A percentile compares a stretch with the other conserved stretches of the same genome.
Conservation (phyloP, 768 basidiomycete species). For the Mycena maculata region DNA sequence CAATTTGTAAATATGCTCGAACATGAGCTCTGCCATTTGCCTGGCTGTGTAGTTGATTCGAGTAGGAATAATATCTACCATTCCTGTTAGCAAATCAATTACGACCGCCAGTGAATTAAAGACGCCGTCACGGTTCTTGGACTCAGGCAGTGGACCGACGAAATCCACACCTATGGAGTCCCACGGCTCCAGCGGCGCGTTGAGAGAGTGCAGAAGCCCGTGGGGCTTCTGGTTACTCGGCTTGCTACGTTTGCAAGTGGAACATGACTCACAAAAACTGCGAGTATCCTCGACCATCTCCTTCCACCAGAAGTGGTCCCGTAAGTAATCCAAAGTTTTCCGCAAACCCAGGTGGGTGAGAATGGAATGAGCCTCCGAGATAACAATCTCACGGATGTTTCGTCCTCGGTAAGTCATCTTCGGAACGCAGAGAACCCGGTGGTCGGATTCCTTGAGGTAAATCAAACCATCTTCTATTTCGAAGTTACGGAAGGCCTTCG, state of each 20-base stretch:
- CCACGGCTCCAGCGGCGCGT: slow-evolving; percentile 38
- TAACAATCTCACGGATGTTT: slow-evolving; percentile 35
- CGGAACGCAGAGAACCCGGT: too few relatives aligned
- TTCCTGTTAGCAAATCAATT: slow-evolving; percentile 38
- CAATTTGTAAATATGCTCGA: slow-evolving; percentile 38
- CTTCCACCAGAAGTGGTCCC: slow-evolving; percentile 28
- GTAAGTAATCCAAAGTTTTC: slow-evolving; percentile 39
- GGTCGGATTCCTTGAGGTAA: too few relatives aligned
- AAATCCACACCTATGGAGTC: slow-evolving; percentile 37
- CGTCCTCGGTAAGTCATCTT: slow-evolving; percentile 9
- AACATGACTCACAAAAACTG: slow-evolving; percentile 24
- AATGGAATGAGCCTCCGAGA: slow-evolving; percentile 41
- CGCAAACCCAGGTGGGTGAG: slow-evolving; percentile 39
- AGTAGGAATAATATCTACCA: slow-evolving; percentile 40
- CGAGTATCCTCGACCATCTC: slow-evolving; percentile 25
- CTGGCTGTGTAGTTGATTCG: slow-evolving; percentile 31
- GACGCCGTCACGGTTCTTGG: slow-evolving; percentile 32
- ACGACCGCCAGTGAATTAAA: slow-evolving; percentile 41
- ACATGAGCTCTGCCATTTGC: slow-evolving; percentile 43
- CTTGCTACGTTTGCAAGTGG: slow-evolving; percentile 22
- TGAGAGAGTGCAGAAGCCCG: slow-evolving; percentile 34
- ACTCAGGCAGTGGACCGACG: slow-evolving; percentile 31
- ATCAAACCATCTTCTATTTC: too few relatives aligned
- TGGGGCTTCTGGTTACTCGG: slow-evolving; percentile 27
- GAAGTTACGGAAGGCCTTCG: too few relatives aligned